A percentile compares a stretch with the other conserved stretches of the same genome.
These are phyloP conservation scores for Alternaria burnsii DNA, from an alignment of 2,329 filamentous ascomycete genomes.

Conservation along the genomic window DNA sequence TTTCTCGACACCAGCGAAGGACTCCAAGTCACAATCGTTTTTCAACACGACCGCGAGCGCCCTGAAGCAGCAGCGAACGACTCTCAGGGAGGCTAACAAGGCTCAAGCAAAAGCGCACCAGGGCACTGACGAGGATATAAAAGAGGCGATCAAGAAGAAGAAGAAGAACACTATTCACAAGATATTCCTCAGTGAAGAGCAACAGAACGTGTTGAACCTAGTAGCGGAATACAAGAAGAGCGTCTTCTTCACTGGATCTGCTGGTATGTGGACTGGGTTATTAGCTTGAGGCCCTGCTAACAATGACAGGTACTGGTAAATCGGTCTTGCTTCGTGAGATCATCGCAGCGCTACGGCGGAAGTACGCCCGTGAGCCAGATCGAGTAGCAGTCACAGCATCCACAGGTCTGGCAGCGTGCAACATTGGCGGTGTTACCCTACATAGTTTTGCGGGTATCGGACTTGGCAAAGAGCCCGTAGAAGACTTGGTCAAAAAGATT, in stretches of 20 bases:
- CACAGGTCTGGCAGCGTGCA: slow-evolving; percentile 93
- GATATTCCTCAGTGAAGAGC: slow-evolving; percentile 84
- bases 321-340: slow-evolving; percentile 95
- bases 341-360: slow-evolving; percentile 80
- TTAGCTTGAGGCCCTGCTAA: slow-evolving; percentile 5
- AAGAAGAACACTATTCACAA: slow-evolving; percentile 58
- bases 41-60: slow-evolving; percentile 81
- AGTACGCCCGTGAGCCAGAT: slow-evolving; percentile 79
- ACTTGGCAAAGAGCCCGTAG: slow-evolving; percentile 86
- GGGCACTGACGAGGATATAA: slow-evolving; percentile 56
- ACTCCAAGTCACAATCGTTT: slow-evolving; percentile 51
- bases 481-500: slow-evolving; percentile 87
- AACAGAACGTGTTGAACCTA: slow-evolving; percentile 81
- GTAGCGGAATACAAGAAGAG: slow-evolving; percentile 83
- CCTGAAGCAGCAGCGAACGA: slow-evolving; percentile 80
- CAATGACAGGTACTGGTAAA: slow-evolving; percentile 77
- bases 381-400: slow-evolving; percentile 93
- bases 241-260: slow-evolving; percentile 97
- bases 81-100: slow-evolving; percentile 69
- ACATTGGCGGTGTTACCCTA: slow-evolving; percentile 92
- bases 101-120: slow-evolving; percentile 57
- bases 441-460: slow-evolving; percentile 98
- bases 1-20: slow-evolving; percentile 57
- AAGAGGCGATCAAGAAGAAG: slow-evolving; percentile 55
- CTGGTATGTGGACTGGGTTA: slow-evolving; percentile 59